Percentiles rank a stretch among this genome's conserved stretches.
phyloP scores from a whole-genome alignment of 169 alveolate genomes.

The Plasmodium sp. region DNA sequence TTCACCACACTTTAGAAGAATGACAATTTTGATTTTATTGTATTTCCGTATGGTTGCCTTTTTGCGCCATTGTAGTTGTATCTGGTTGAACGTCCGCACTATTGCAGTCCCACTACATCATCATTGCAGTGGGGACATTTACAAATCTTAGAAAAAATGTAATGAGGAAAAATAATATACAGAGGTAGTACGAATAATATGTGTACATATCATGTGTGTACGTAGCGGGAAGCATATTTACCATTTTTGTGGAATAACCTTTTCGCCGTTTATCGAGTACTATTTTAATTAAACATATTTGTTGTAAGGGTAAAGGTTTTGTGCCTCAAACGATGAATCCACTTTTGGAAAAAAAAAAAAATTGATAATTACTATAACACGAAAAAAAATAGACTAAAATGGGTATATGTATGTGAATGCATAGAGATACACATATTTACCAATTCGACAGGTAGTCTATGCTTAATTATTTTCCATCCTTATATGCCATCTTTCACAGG shows the following conservation, averaged over 20 bases:
- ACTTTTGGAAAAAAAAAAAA: background rate
- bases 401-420: too few species aligned
- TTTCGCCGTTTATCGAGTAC: background rate
- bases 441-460: too few species aligned
- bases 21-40: background rate
- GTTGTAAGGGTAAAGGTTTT: background rate
- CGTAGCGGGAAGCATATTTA: background rate
- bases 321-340: background rate
- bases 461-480: too few species aligned
- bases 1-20: background rate
- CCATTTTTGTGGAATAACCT: background rate
- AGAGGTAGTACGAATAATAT: background rate
- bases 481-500: too few species aligned
- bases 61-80: background rate
- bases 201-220: background rate
- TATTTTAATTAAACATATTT: background rate
- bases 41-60: background rate
- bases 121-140: background rate
- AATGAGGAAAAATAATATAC: background rate
- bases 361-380: background rate
- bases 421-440: too few species aligned
- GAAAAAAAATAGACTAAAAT: too few species aligned
- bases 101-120: background rate
- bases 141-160: background rate
- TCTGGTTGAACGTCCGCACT: background rate